These are phyloP conservation scores for Guyanaporus albipodus DNA, from an alignment of 768 basidiomycete genomes.

Conservation along the genomic window DNA sequence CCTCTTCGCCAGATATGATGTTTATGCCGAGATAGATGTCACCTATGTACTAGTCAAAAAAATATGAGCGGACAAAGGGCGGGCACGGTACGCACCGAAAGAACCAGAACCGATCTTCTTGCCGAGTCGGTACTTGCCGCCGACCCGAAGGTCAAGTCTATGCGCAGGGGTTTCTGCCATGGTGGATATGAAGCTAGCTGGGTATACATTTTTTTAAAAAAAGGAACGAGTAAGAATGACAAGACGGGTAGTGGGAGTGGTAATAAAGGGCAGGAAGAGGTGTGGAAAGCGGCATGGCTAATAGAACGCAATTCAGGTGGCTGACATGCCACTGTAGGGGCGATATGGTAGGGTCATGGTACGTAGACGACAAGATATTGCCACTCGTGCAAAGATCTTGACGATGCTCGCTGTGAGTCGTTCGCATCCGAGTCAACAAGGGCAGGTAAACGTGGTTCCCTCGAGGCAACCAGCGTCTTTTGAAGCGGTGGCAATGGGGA, in stretches of 20 bases:
- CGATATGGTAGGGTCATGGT: not conserved
- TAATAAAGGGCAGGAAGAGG: conserved; percentile 27
- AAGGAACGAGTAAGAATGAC: conserved; percentile 11
- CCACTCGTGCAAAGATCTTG: conserved; percentile 1
- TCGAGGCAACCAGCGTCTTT: conserved; percentile 22
- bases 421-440: conserved; percentile 6
- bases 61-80: not conserved
- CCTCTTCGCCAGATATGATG: conserved; percentile 99
- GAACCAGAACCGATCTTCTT: conserved; percentile 99
- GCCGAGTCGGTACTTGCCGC: conserved; percentile 95
- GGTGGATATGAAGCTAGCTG: conserved; percentile 15
- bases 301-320: conserved; percentile 35
- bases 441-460: conserved; percentile 27
- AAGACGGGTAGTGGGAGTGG: conserved; percentile 12
- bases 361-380: not conserved
- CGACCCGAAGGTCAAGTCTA: conserved; percentile 84
- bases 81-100: conserved; percentile 86
- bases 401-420: conserved; percentile 3
- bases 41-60: conserved; percentile 45
- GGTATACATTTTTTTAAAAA: too few species aligned
- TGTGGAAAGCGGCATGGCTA: conserved; percentile 29
- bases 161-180: conserved; percentile 73
- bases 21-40: conserved; percentile 99
- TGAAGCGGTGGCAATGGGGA: conserved; percentile 9
- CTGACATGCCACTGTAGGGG: conserved; percentile 23